Evolutionary conservation across 2,329 filamentous ascomycete genomes (phyloP).

Genomic region (Cladosporium sp.): DNA sequence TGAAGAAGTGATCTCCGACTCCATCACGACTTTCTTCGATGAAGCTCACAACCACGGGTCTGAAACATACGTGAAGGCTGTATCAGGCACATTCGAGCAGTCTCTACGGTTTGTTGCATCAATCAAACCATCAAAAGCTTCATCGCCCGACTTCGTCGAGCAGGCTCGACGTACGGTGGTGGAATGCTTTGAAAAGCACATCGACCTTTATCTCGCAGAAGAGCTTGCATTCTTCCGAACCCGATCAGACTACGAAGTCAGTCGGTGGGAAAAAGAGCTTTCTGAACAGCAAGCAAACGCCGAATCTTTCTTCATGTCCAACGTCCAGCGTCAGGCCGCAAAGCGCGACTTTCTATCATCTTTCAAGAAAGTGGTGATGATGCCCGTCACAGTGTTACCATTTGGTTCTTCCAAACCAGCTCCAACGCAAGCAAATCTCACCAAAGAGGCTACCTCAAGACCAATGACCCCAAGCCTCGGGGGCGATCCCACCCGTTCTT

Average conservation of each 20-base stretch:
- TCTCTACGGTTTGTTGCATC: constrained; percentile 70
- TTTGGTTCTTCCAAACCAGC: constrained; percentile 47
- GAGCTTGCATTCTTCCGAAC: constrained; percentile 81
- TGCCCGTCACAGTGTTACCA: constrained; percentile 83
- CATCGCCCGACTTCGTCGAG: constrained; percentile 56
- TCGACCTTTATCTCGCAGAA: constrained; percentile 90
- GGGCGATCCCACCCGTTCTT: constrained; percentile 23
- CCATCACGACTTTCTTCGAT: constrained; percentile 78
- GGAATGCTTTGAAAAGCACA: constrained; percentile 79
- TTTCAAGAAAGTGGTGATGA: constrained; percentile 99
- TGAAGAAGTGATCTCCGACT: constrained; percentile 78
- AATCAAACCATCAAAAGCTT: constrained; percentile 61
- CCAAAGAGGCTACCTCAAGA: constrained; percentile 14
- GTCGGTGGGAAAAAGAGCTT: constrained; percentile 84
- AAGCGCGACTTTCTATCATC: constrained; percentile 95
- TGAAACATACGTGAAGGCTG: constrained; percentile 74
- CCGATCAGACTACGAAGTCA: constrained; percentile 71
- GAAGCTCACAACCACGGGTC: constrained; percentile 74
- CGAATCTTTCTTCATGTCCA: constrained; percentile 94
- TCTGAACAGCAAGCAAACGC: constrained; percentile 84
- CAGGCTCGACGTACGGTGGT: constrained; percentile 64
- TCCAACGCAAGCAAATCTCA: constrained; percentile 15
- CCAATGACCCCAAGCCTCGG: constrained; percentile 26
- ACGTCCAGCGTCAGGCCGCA: constrained; percentile 86
- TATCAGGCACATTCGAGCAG: constrained; percentile 85